Evolutionary conservation across 495 filamentous ascomycete species (phyloP), one percentile per base, ranked within the genome.

Genomic region (Penicillium waksmanii): DNA sequence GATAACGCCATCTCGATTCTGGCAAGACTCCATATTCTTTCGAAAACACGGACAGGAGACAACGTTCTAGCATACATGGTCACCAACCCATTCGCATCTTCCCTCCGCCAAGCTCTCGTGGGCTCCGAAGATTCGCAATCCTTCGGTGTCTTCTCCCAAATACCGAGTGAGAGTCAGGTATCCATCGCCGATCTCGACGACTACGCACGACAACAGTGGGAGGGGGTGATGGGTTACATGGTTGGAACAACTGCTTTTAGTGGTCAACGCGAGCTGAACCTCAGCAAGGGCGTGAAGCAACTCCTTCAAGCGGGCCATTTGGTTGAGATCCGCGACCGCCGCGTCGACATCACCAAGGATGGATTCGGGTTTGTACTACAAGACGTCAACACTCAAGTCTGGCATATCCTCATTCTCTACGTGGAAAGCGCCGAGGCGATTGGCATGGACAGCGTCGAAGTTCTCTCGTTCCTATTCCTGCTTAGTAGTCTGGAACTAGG

Each of bases 311-410:
- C 83, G 1, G 93, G 95, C 0, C 81, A 87, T n/a, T 79, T 98
- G 27, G 93, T 98, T 31, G 87, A 90, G 64, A 77, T 83, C 12
- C 77, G 79, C 36, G 81, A 80, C 34, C 76, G 79, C 15, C 81
- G 77, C 38, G 79, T 84, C 18, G 83, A 80, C 3, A 98, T 98
- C 60, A 98, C 96, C 1, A 85, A 97, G 69, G 84, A 88, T 17
- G 95, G 95, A 5, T 98, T 98, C 67, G 90, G 90, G 1, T 98
- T 98, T 62, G 82, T 98, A 10, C 78, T 98, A 0, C 95, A 98
- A 66, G 95, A 97, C 66, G 86, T 93, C 58, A 97, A 96, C 68
- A 91, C 93, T 5, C 95, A 98, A 71, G 92, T 98, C 46, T 98
- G 95, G 95, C 90, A 91, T 27, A 82, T 98, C 23, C 80, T 98